A percentile compares a stretch with the other conserved stretches of the same genome.
These are phyloP conservation scores for Canavalia gladiata DNA, from an alignment of 306 rosid species.

Conservation along the genomic window DNA sequence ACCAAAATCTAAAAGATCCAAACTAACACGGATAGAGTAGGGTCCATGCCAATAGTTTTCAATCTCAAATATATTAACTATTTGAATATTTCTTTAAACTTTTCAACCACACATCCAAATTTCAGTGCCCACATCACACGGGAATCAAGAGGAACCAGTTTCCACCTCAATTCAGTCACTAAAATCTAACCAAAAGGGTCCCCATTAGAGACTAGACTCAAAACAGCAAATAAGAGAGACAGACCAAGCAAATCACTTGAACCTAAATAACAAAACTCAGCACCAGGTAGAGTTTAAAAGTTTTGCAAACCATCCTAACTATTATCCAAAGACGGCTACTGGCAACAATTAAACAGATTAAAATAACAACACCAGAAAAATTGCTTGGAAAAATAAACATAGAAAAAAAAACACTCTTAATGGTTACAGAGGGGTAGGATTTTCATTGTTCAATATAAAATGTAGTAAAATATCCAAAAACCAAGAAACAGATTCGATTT, in stretches of 20 bases:
- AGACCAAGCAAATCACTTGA: constrained; percentile 11
- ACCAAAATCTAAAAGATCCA: constrained; percentile 24
- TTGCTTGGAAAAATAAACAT: constrained; percentile 13
- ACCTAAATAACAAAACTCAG: constrained; percentile 16
- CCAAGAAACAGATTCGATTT: background rate
- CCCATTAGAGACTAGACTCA: constrained; percentile 2
- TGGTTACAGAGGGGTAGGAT: background rate
- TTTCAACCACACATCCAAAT: too few species aligned
- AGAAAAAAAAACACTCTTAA: background rate
- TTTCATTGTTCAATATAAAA: constrained; percentile 28
- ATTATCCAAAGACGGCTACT: constrained; percentile 15
- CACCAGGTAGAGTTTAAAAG: constrained; percentile 13
- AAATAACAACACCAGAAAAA: constrained; percentile 10
- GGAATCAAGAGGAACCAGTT: constrained; percentile 42
- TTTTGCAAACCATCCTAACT: background rate
- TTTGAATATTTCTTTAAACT: constrained; percentile 12
- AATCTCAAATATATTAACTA: background rate
- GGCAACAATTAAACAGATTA: constrained; percentile 24
- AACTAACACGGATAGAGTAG: constrained; percentile 1
- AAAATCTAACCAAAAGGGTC: constrained; percentile 10
- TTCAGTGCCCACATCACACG: background rate
- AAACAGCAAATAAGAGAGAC: constrained; percentile 18
- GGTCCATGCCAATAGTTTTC: constrained; percentile 11
- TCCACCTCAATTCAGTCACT: constrained; percentile 37
- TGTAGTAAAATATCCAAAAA: constrained; percentile 11